phyloP scores from a whole-genome alignment of 78 protist species.

The Speleostelium caveatum region DNA sequence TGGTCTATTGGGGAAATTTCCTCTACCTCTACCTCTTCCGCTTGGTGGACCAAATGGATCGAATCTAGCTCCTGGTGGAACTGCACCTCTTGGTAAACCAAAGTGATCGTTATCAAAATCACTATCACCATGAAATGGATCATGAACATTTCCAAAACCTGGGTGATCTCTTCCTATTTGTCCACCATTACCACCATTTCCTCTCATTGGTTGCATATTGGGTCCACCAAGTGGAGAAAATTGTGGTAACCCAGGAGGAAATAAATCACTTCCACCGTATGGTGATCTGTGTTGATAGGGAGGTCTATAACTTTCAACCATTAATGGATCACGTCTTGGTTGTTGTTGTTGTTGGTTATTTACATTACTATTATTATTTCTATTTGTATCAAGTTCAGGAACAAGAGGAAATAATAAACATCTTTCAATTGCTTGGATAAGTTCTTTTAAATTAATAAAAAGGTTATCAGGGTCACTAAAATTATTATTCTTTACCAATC shows the following conservation, averaged over 20 bases:
- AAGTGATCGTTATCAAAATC: conserved; percentile 3
- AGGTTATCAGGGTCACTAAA: background rate
- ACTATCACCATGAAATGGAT: conserved; percentile 8
- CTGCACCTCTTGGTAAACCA: conserved; percentile 49
- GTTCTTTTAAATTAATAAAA: conserved; percentile 15
- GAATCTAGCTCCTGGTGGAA: conserved; percentile 75
- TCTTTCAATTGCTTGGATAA: background rate
- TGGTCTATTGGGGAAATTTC: background rate
- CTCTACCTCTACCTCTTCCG: background rate
- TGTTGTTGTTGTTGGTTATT: conserved; percentile 6
- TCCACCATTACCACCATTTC: conserved; percentile 24
- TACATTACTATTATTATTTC: background rate
- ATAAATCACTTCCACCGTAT: conserved; percentile 26
- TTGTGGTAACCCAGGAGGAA: conserved; percentile 47
- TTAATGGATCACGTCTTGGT: conserved; percentile 8
- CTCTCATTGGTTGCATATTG: background rate
- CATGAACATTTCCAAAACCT: conserved; percentile 63
- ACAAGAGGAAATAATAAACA: conserved; percentile 7
- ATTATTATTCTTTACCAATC: conserved; percentile 12
- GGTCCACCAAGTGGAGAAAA: background rate
- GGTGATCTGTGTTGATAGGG: background rate
- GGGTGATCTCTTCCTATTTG: conserved; percentile 54
- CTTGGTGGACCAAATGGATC: conserved; percentile 74
- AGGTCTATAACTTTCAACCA: conserved; percentile 1
- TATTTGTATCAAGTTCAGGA: background rate